phyloP scores from a whole-genome alignment of 148 eudicot genomes.

The Bassia scoparia region DNA sequence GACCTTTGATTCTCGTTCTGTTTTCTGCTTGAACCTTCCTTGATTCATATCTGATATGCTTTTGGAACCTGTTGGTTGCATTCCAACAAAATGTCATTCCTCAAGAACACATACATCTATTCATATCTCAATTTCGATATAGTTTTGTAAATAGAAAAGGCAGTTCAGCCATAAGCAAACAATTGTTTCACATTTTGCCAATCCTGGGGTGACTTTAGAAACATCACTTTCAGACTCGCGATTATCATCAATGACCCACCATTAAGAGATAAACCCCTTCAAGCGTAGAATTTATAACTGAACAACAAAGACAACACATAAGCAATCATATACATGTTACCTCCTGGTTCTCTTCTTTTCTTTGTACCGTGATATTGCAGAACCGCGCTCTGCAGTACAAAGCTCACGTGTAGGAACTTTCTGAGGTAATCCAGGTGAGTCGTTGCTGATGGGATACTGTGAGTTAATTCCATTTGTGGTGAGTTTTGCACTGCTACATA shows the following conservation, averaged over 20 bases:
- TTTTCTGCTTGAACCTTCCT: constrained; percentile 74
- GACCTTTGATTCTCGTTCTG: constrained; percentile 72
- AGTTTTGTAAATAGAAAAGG: neutral
- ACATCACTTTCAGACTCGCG: neutral
- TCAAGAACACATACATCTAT: neutral
- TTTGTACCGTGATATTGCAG: constrained; percentile 73
- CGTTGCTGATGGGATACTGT: constrained; percentile 25
- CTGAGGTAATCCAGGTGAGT: constrained; percentile 30
- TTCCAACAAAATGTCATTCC: constrained; percentile 17
- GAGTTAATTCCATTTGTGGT: constrained; percentile 32
- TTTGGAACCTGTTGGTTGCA: constrained; percentile 55
- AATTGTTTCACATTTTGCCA: neutral
- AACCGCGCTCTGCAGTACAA: constrained; percentile 55
- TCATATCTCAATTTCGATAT: neutral
- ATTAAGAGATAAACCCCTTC: neutral
- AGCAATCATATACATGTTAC: constrained; percentile 31
- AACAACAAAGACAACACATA: neutral
- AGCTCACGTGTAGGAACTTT: constrained; percentile 43
- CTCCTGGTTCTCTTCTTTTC: constrained; percentile 87
- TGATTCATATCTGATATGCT: constrained; percentile 79
- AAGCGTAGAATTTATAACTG: neutral
- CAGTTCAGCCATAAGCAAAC: neutral
- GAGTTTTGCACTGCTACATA: constrained; percentile 30
- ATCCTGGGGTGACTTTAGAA: neutral
- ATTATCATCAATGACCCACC: neutral